Base-by-base conservation (phyloP, 495 filamentous ascomycete species). In the Trichocladium uniseriatum region DNA sequence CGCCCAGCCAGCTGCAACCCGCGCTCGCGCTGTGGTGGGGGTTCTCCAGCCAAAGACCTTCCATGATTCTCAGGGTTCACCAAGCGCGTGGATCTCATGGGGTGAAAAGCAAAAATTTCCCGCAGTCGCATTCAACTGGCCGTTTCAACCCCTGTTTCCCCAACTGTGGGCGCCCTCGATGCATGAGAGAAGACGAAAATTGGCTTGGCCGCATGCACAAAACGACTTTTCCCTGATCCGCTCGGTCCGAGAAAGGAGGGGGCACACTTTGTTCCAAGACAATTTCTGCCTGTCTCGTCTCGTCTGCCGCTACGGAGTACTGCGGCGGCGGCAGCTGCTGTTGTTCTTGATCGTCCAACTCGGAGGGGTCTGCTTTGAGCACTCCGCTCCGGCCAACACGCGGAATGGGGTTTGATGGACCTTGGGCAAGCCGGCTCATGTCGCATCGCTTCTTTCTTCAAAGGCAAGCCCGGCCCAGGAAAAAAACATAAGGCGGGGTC, bases 51-150 rank as follows among this genome's bases (percentile, higher is more conserved):
- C 19, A 31, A 35, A 48, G 15, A 24, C 36, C 37, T 31, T 44
- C 6, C 15, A 39, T 22, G 21, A 11, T 11, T 20, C 4, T 8
- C 18, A 11, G 19, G 18, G 19, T 9, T 38, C 18, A 38, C 9
- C 16, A 42, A n/a, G 19, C 10, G 31, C n/a, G 14, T 5, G 3
- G 27, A 15, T 6, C 24, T 27, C 34, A 43, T 28, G 31, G 18
- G 29, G 29, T 18, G 28, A 36, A 38, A 40, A n/a, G 32, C 28
- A 16, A 27, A 46, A 51, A 55, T 50, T 45, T 55, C 37, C 52
- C 52, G 52, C 56, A 51, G 52, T 51, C 37, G 44, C 36, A 54
- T 43, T 11, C 32, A 28, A 29, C 16, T 37, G 22, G 11, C 7
- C 40, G 18, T 13, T 32, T 21, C 35, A 37, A 44, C 18, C 35